These are phyloP conservation scores for Sicyos baderoa DNA, from an alignment of 306 rosid species.

Conservation along the genomic window DNA sequence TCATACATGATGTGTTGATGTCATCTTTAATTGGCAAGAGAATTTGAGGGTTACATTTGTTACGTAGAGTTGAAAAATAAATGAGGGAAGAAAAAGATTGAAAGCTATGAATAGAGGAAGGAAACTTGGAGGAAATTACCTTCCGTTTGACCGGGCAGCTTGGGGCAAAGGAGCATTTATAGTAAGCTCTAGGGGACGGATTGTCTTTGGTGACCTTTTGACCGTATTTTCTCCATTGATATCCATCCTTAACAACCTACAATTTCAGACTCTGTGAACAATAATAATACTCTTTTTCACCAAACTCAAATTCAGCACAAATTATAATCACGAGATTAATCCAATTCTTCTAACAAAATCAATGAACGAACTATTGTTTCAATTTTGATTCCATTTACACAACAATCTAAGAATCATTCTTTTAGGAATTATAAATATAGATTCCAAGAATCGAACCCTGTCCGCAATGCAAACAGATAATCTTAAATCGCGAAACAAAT, in stretches of 20 bases:
- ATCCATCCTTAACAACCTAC: conserved; percentile 40
- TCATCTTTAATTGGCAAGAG: no score
- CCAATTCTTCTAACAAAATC: no score
- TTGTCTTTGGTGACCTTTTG: conserved; percentile 63
- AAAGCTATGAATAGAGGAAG: background rate
- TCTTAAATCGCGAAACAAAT: no score
- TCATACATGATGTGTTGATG: no score
- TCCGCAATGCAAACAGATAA: no score
- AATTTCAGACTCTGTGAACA: background rate
- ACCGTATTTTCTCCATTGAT: conserved; percentile 81
- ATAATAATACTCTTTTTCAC: background rate
- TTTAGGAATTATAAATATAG: no score
- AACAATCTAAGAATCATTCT: no score
- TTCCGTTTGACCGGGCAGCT: conserved; percentile 58
- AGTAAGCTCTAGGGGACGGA: conserved; percentile 71
- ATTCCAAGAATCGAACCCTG: no score
- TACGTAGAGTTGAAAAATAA: background rate
- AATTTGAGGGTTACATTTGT: no score
- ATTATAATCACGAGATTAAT: no score
- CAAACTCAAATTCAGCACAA: background rate
- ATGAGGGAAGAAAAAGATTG: background rate
- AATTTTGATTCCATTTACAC: no score
- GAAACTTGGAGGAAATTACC: conserved; percentile 24
- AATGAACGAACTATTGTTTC: no score
- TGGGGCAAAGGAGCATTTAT: conserved; percentile 59